These are phyloP conservation scores for Monosporascus sp. DNA, from an alignment of 2,329 filamentous ascomycete genomes.

Conservation along the genomic window DNA sequence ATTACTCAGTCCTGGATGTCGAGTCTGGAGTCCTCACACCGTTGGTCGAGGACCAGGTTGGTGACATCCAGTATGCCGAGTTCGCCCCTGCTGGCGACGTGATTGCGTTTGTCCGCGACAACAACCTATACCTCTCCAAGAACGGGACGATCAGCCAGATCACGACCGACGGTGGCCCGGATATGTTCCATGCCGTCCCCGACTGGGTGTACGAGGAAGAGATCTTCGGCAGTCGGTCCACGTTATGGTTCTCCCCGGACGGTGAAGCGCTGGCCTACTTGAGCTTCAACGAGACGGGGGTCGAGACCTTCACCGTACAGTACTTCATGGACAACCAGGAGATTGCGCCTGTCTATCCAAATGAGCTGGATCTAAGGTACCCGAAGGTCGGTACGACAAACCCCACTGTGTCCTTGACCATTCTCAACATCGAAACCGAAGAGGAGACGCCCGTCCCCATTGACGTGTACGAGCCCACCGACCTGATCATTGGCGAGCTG, in stretches of 20 bases:
- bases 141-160: slow-evolving; percentile 51
- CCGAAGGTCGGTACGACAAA: slow-evolving; percentile 66
- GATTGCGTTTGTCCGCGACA: slow-evolving; percentile 64
- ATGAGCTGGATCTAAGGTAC: slow-evolving; percentile 58
- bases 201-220: slow-evolving; percentile 63
- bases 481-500: slow-evolving; percentile 63
- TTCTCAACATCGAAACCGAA: slow-evolving; percentile 47
- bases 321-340: slow-evolving; percentile 59
- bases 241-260: slow-evolving; percentile 54
- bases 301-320: slow-evolving; percentile 59
- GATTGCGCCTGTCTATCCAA: slow-evolving; percentile 55
- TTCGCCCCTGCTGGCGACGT: slow-evolving; percentile 52
- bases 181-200: slow-evolving; percentile 59
- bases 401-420: slow-evolving; percentile 54
- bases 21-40: slow-evolving; percentile 48
- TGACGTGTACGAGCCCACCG: slow-evolving; percentile 52
- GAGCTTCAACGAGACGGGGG: slow-evolving; percentile 60
- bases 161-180: slow-evolving; percentile 54
- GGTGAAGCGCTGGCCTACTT: slow-evolving; percentile 49
- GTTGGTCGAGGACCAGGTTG: slow-evolving; percentile 52
- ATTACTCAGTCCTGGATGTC: slow-evolving; percentile 61
- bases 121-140: slow-evolving; percentile 57
- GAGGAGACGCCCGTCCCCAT: slow-evolving; percentile 43
- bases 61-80: slow-evolving; percentile 63
- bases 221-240: slow-evolving; percentile 44